Base-by-base conservation (phyloP, 495 filamentous ascomycete genomes). In the Penicillium psychrofluorescens region DNA sequence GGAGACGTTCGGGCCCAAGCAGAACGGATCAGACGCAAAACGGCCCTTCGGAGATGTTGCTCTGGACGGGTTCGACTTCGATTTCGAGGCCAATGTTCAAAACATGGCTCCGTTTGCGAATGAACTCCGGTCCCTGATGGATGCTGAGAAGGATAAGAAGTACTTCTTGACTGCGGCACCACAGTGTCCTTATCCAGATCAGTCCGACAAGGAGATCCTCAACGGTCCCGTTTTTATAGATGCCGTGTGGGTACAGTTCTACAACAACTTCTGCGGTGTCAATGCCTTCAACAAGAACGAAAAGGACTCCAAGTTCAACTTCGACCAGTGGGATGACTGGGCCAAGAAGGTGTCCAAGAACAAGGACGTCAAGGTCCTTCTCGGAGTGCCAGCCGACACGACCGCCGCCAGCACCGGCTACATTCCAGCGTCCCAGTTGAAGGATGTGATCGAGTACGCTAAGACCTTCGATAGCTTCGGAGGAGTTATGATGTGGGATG, bases 401-500 rank as follows among this genome's bases (percentile, higher is more conserved):
- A 61, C 55, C 2, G 78, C 75, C 7, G 81, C 77, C 10, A 77
- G 80, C 29, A 67, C 64, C 7, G 83, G 82, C 7, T 88, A 85
- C 53, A 44, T 77, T 8, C 51, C 66, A 0, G 66, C 72, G 1
- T 48, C 47, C 9, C 49, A 65, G 22, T 60, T 86, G 10, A 55
- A 51, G 14, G 53, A 59, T 15, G 70, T 81, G 27, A 71, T 82
- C 42, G 28, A 59, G 31, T 78, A 76, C 49, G 57, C 61, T 44
- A 70, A 76, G 63, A 58, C 62, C 35, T 81, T 78, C 55, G 51
- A 63, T 2, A 82, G 76, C 56, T 82, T 86, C 49, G 82, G 83
- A 7, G 83, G 83, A 15, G 72, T 84, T 4, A 85, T 86, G 83
- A 66, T 83, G 53, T 87, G 83, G 84, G 84, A 87, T 68, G 75